Evolutionary conservation across 192 early-diverging fungal genomes (phyloP), one percentile per base, ranked within the genome.

Genomic region (Ambispora gerdemannii): DNA sequence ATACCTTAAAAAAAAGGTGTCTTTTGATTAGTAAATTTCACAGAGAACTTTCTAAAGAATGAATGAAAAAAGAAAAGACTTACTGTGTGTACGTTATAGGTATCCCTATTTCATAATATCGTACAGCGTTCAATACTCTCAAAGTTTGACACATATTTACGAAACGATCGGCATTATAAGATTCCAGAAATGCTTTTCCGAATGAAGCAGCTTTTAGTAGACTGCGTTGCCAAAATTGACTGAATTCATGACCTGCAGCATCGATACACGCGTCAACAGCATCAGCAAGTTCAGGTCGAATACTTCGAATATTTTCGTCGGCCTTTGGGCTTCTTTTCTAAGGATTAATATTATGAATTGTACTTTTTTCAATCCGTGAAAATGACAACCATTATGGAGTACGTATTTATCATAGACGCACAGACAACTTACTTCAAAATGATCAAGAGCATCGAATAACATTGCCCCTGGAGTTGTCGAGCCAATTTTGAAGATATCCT

Each of bases 201-300:
- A 97, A 91, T 0, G 93, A 92, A 0, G 95, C 95, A 0, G 97
- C 93, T 81, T 93, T 89, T 3, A 95, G 73, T 34, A 98, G 79
- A n/a, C 78, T 69, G 30, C 92, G 91, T 80, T 99, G 98, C 25
- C 84, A 80, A 62, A 83, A 76, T 4, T 88, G 78, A 6, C 88
- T 79, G 36, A 92, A 87, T 76, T 98, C 98, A 27, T 93, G 81
- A 1, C 92, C 93, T 4, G 96, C 96, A 0, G 95, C 96, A 36
- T 93, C 92, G 17, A 98, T 88, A 72, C 95, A 97, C 0, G 88
- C 80, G 63, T 96, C 95, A 0, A 99, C 93, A 0, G 98, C 98
- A 22, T 86, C 83, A 3, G 88, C 73, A 56, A 99, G 79, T 32
- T 94, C 91, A 24, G 87, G 50, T 25, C 85, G 80, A 50, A 99